Evolutionary conservation across 2,329 filamentous ascomycete species (phyloP).

Genomic region (Colletotrichum sp.): DNA sequence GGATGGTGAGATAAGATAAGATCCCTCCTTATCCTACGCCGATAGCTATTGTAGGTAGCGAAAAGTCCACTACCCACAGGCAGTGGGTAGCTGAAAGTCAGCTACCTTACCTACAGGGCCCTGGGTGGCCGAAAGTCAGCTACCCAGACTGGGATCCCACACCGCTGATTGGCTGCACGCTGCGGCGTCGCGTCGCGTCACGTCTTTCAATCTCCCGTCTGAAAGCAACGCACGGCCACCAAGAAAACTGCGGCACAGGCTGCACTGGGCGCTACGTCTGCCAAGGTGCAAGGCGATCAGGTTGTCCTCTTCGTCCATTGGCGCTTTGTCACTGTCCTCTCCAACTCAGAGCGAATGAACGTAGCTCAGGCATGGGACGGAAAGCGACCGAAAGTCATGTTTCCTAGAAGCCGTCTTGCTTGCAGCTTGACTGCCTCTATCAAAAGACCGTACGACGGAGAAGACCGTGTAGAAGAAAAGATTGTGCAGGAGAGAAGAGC

Average conservation of each 20-base stretch:
- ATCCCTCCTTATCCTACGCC: no score
- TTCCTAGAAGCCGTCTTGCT: no score
- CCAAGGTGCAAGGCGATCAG: neutral
- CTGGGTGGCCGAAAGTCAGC: neutral
- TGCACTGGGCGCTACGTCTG: neutral
- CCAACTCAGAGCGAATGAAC: neutral
- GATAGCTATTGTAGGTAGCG: neutral
- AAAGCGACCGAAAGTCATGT: no score
- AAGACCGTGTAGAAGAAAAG: neutral
- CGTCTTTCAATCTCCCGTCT: neutral
- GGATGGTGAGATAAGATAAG: no score
- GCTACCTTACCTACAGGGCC: neutral
- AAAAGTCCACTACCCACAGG: neutral
- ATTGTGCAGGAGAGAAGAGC: neutral
- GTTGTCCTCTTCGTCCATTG: neutral
- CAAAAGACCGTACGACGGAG: fast-evolving
- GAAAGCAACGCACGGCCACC: neutral
- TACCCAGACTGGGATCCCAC: neutral
- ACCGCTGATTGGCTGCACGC: neutral
- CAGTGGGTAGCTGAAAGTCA: neutral
- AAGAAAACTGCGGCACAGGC: neutral
- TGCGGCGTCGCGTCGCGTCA: neutral
- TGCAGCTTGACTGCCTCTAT: no score
- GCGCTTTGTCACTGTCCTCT: neutral
- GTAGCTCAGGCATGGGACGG: no score